Conservation (phyloP, 768 basidiomycete species). For the Lactifluus echinatus region DNA sequence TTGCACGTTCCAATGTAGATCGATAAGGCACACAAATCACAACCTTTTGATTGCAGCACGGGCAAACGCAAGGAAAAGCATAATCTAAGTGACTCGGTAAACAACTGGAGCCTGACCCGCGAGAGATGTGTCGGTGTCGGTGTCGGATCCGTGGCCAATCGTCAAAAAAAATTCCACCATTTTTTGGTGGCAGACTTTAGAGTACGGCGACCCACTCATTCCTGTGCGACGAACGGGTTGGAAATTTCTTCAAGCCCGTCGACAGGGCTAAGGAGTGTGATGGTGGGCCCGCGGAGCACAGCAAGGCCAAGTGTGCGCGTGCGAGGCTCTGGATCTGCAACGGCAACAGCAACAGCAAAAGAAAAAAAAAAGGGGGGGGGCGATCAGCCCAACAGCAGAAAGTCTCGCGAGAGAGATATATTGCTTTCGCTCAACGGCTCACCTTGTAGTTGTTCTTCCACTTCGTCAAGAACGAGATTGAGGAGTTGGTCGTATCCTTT, state of each 20-base stretch:
- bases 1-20: too few relatives aligned
- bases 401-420: too few relatives aligned
- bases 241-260: constrained; percentile 94
- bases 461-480: constrained; percentile 95
- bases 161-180: neutral
- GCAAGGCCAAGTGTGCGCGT: constrained; percentile 70
- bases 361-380: too few relatives aligned
- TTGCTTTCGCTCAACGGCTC: too few relatives aligned
- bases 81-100: neutral
- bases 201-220: constrained; percentile 28
- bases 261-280: constrained; percentile 88
- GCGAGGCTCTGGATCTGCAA: constrained; percentile 54
- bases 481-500: constrained; percentile 96
- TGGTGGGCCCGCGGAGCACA: constrained; percentile 89
- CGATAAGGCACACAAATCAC: too few relatives aligned
- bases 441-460: constrained; percentile 77
- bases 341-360: too few relatives aligned
- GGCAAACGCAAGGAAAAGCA: neutral
- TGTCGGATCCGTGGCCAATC: too few relatives aligned
- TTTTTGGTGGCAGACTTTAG: neutral
- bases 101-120: too few relatives aligned
- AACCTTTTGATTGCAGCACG: too few relatives aligned
- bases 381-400: too few relatives aligned
- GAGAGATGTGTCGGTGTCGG: too few relatives aligned
- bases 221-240: constrained; percentile 76